Evolutionary conservation across 306 rosid species (phyloP), one percentile per base, ranked within the genome.

Genomic region (Malus fusca): DNA sequence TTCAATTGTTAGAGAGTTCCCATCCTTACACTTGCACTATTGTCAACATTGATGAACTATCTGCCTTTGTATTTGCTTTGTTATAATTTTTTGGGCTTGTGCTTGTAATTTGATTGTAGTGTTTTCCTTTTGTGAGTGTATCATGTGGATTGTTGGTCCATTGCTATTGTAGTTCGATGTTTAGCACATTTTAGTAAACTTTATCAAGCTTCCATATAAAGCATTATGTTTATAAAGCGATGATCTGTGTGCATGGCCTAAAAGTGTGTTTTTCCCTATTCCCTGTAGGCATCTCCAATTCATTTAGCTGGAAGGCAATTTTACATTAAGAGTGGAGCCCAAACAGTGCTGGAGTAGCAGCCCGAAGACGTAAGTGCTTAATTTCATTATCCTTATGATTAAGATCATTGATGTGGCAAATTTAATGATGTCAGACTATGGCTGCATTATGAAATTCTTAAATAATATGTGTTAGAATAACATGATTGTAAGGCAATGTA

Each of bases 311-410:
- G 97, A 80, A 89, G 97, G 80, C 96, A 84, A 85, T 84, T 95
- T 65, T 92, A 92, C 87, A 85, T 92, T 33, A 92, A 92, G 86
- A 89, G 83, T 90, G 97, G 48, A 92, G 97, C 84, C 96, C 97
- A 72, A 92, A 88, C 91, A 90, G 86, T 79, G 67, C 80, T 40
- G 75, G 80, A 75, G 80, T 85, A 11, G 63, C 89, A 33, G 5
- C 35, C 60, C 87, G 97, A 51, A 97, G 96, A 92, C 90, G 97
- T 92, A 92, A 26, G 28, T 28, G 3, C 2, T 28, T 26, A 26
- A 26, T 26, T 71, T 75, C 62, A 30, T 17, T 75, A 19, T 72
- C 30, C 66, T 72, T 64, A 14, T 62, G 6, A 14, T 71, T 28
- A 28, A 28, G 2, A 28, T 28, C 3, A 2, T 28, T 28, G 3